Evolutionary conservation across 805 yeast genomes (phyloP).

Genomic region (Wickerhamiella allomyrinae): DNA sequence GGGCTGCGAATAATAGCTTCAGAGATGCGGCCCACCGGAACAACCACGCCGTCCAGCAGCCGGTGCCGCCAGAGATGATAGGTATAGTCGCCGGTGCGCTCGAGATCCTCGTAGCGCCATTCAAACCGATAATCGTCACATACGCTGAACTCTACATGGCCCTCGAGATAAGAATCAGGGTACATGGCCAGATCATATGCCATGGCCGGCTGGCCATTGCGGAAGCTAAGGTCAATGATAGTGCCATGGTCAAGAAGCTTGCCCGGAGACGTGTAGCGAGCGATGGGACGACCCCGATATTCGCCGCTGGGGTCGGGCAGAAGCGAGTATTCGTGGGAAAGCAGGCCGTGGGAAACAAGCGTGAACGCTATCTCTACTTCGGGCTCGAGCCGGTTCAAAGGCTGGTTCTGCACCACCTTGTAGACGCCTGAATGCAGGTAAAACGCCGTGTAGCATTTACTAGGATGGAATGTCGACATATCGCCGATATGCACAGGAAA

Average conservation of each 20-base stretch:
- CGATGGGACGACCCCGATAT: slow-evolving; percentile 16
- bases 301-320: slow-evolving; percentile 7
- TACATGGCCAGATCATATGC: slow-evolving; percentile 7
- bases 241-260: slow-evolving; percentile 10
- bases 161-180: slow-evolving; percentile 6
- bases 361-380: slow-evolving; percentile 11
- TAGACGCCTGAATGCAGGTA: slow-evolving; percentile 8
- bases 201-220: neutral
- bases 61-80: slow-evolving; percentile 15
- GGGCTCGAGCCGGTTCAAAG: slow-evolving; percentile 3
- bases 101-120: slow-evolving; percentile 14
- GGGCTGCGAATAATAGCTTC: slow-evolving; percentile 16
- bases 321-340: slow-evolving; percentile 19
- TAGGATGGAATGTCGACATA: neutral
- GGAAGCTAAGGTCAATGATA: slow-evolving; percentile 13
- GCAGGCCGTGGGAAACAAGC: slow-evolving; percentile 16
- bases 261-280: slow-evolving; percentile 13
- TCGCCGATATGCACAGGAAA: neutral
- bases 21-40: slow-evolving; percentile 13
- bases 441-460: slow-evolving; percentile 13
- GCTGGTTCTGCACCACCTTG: slow-evolving; percentile 9
- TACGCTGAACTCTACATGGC: slow-evolving; percentile 12
- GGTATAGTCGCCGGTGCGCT: slow-evolving; percentile 4
- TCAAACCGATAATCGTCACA: slow-evolving; percentile 13
- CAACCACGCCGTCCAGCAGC: neutral